These are phyloP conservation scores for Serendipita indica DNA, from an alignment of 768 basidiomycete genomes.

Conservation along the genomic window DNA sequence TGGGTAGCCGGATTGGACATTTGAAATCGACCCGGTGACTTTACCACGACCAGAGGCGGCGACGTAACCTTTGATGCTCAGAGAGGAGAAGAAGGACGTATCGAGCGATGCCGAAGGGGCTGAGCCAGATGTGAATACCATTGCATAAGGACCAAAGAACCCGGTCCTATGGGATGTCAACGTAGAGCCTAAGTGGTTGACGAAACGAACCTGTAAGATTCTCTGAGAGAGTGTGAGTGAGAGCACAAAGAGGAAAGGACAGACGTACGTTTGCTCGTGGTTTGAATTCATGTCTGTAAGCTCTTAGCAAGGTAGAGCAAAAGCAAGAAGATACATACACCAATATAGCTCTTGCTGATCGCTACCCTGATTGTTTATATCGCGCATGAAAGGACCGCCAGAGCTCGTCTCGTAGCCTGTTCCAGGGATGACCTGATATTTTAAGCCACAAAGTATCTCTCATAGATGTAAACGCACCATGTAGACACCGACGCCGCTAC, in stretches of 20 bases:
- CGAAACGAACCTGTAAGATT: background rate
- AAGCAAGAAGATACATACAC: slow-evolving; percentile 17
- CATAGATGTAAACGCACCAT: too few species aligned
- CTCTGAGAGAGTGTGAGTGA: background rate
- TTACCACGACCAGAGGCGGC: slow-evolving; percentile 31
- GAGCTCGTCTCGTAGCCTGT: slow-evolving; percentile 34
- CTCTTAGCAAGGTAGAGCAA: background rate
- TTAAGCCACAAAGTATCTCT: too few species aligned
- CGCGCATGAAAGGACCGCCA: slow-evolving; percentile 37
- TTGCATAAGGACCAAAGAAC: slow-evolving; percentile 35
- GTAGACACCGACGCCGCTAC: slow-evolving; percentile 28
- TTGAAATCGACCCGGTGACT: slow-evolving; percentile 30
- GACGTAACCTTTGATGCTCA: slow-evolving; percentile 32
- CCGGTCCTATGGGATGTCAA: slow-evolving; percentile 20
- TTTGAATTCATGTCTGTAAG: slow-evolving; percentile 27
- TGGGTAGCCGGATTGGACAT: slow-evolving; percentile 27
- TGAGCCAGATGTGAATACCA: slow-evolving; percentile 29
- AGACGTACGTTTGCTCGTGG: slow-evolving; percentile 33
- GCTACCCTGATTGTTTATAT: slow-evolving; percentile 34
- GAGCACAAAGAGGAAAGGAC: slow-evolving; percentile 17
- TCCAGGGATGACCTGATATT: slow-evolving; percentile 32
- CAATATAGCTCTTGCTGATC: slow-evolving; percentile 36
- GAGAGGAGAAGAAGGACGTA: slow-evolving; percentile 30
- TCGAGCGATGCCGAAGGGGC: slow-evolving; percentile 23
- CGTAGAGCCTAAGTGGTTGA: background rate